Evolutionary conservation across 352 stramenopile species (phyloP).

Genomic region (Phytopythium litorale): DNA sequence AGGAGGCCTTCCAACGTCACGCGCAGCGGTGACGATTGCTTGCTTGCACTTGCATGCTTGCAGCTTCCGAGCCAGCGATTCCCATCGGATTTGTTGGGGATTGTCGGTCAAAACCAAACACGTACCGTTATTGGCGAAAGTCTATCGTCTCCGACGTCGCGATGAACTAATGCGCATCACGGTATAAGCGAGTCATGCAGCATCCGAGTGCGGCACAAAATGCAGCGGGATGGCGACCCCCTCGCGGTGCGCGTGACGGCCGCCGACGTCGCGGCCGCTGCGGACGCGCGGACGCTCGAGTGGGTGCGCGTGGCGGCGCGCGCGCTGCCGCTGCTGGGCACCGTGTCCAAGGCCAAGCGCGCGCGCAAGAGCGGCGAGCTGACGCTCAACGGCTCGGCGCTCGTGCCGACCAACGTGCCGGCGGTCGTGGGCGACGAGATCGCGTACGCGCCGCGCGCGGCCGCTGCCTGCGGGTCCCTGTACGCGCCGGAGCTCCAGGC

Average conservation of each 20-base stretch:
- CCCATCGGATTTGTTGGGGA: not conserved
- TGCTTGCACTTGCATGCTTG: too few relatives aligned
- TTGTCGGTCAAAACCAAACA: too few relatives aligned
- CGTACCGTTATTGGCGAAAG: too few relatives aligned
- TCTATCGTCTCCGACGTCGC: too few relatives aligned
- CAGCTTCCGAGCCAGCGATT: not conserved
- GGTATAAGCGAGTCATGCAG: not conserved
- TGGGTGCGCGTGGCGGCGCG: constrained; percentile 57
- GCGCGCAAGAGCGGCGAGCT: constrained; percentile 36
- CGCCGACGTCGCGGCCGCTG: constrained; percentile 7
- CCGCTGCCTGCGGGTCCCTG: not conserved
- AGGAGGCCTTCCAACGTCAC: not conserved
- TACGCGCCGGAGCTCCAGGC: not conserved
- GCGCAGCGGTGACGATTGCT: not conserved
- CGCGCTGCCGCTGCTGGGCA: constrained; percentile 36
- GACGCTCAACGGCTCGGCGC: constrained; percentile 36
- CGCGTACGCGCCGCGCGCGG: constrained; percentile 9
- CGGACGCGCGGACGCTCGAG: constrained; percentile 11
- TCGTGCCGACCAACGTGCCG: constrained; percentile 25
- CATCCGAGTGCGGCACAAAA: not conserved
- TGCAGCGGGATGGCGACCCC: not conserved
- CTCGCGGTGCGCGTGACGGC: not conserved
- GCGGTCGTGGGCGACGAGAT: constrained; percentile 30
- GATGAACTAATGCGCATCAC: too few relatives aligned
- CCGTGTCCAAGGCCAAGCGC: constrained; percentile 64